Base-by-base conservation (phyloP, 2,329 filamentous ascomycete species). In the Epichloe typhina region DNA sequence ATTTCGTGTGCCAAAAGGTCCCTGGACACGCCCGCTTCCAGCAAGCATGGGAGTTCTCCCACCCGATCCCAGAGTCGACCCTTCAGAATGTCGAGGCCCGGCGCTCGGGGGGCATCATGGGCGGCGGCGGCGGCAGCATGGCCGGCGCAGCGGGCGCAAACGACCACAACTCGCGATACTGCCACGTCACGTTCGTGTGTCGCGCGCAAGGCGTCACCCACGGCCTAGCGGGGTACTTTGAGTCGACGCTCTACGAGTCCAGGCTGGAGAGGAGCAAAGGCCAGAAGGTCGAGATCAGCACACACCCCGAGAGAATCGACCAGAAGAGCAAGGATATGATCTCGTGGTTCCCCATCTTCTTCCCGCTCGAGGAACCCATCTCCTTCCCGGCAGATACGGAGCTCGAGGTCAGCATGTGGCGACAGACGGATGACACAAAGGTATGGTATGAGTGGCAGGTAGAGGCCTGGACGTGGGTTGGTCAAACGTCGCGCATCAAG, bases 401-500 rank as follows among this genome's bases (percentile, higher is more conserved):
- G 65, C 73, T 97, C 4, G 86, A 94, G 58, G 82, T 96, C 38
- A 93, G 83, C 64, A 96, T 98, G 82, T 96, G 89, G 86, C 80
- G 93, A 47, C 87, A 94, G 68, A 97, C 93, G 0, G 91, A 98
- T 62, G 88, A 96, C 64, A 81, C 85, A 38, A 94, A 87, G 66
- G 93, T 98, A 7, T 98, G 93, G 94, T 98, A 98, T 66, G 93
- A 98, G 66, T 98, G 93, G 93, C 75, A 93, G 54, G 83, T 96
- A 2, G 93, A 97, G 66, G 87, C 86, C 11, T 96, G 83, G 66
- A 77, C 75, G 19, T 83, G 78, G 72, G 68, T 79, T 47, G 76
- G 76, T 1, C 75, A 75, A n/a, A 72, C 74, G 39, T 71, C 73
- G 57, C 72, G 83, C 50, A 73, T 87, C 66, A 83, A 83, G 67